A percentile compares a stretch with the other conserved stretches of the same genome.
Conservation (phyloP, 495 filamentous ascomycete species). For the Aspergillus mulundensis region DNA sequence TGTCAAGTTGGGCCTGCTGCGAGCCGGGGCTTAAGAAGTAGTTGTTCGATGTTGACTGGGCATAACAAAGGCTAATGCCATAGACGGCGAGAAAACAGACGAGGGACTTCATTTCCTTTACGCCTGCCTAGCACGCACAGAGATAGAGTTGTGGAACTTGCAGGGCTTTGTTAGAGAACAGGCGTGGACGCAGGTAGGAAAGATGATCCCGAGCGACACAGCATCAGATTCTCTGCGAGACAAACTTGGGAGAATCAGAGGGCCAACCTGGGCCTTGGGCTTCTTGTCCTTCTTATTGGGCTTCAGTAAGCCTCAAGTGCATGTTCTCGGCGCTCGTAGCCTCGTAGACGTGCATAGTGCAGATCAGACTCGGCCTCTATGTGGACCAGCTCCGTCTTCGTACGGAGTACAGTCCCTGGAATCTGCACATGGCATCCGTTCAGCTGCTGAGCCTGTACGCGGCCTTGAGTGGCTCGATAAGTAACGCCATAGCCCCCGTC, state of each 20-base stretch:
- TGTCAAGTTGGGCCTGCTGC: slow-evolving; percentile 5
- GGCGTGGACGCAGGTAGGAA: not conserved
- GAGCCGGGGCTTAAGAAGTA: slow-evolving; percentile 14
- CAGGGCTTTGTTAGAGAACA: not conserved
- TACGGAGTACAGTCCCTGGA: not conserved
- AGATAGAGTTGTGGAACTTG: not conserved
- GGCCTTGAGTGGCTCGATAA: not conserved
- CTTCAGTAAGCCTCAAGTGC: not conserved
- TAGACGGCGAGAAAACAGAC: not conserved
- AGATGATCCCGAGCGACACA: not conserved
- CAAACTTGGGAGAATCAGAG: not conserved
- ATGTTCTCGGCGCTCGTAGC: not conserved
- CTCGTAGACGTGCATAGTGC: not conserved
- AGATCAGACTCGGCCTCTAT: not conserved
- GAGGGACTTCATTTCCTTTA: slow-evolving; percentile 8
- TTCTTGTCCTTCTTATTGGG: not conserved
- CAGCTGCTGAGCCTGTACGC: not conserved
- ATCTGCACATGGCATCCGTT: not conserved
- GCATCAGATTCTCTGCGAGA: not conserved
- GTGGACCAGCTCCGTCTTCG: not conserved
- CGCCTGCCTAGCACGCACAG: not conserved
- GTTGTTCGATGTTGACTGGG: not conserved
- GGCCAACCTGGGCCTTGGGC: not conserved
- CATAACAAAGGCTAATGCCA: not conserved
- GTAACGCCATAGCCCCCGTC: not conserved